Base-by-base conservation (phyloP, 495 filamentous ascomycete species). In the Astrothelium macrocarpum region DNA sequence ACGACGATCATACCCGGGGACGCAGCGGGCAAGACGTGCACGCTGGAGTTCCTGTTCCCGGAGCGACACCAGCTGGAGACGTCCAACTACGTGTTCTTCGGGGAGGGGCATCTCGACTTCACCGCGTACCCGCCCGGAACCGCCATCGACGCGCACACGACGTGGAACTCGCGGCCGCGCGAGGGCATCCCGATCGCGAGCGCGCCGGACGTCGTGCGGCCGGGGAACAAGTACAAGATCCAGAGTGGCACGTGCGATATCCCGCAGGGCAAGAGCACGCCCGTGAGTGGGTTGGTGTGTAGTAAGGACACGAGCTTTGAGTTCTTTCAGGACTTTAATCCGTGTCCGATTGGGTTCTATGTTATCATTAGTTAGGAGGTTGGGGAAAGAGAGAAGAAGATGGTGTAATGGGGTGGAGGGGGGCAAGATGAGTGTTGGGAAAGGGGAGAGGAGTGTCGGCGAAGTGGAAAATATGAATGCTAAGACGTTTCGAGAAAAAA, bases 241-340 rank as follows among this genome's bases (percentile, higher is more conserved):
- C 20, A 28, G 3, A 59, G 43, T 1, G 49, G 49, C 5, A 29
- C 23, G 0, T 56, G 49, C 16, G 49, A 29, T 9, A 25, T 56
- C 5, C 5, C 23, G 0, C 23, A 56, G 25, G 12, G 49, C 12
- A 2, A 46, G 10, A 60, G 14, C 36, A 28, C 31, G 36, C 61
- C 53, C 29, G 25, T 65, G 53, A 62, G 64, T 28, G 64, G 64
- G n/a, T 64, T 66, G 64, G 12, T 25, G 20, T 25, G 64, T n/a
- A 53, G 29, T 16, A 62, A 53, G 23, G 32, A 59, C 26, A 34
- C 59, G 26, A 20, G 32, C 10, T 59, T 69, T 14, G 26, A 60
- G 25, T 66, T 61, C 49, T 69, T 69, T 59, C 67, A 69, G 62
- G 67, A 69, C 39, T 66, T 59, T 59, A 69, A 69, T 58, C 66